Evolutionary conservation across 306 rosid genomes (phyloP).

Genomic region (Prosopis cineraria): DNA sequence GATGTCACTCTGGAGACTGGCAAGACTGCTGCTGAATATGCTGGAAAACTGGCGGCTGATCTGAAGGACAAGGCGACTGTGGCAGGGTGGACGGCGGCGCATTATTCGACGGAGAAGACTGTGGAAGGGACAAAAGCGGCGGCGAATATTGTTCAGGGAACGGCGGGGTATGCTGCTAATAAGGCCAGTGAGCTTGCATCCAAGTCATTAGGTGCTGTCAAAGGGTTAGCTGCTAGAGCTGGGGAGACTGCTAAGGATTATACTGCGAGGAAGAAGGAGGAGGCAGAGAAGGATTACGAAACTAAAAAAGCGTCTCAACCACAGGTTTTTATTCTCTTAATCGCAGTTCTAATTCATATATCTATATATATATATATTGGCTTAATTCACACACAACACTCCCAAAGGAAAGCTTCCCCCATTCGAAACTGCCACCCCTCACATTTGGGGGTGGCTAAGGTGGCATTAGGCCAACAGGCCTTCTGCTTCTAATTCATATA

Average conservation of each 20-base stretch:
- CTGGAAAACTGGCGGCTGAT: slow-evolving; percentile 41
- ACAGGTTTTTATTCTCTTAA: slow-evolving; percentile 36
- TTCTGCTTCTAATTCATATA: no score
- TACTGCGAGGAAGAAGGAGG: slow-evolving; percentile 78
- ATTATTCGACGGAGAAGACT: slow-evolving; percentile 49
- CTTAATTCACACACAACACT: no score
- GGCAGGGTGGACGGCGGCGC: slow-evolving; percentile 58
- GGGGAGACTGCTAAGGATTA: slow-evolving; percentile 72
- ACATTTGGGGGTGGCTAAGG: no score
- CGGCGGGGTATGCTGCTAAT: slow-evolving; percentile 49
- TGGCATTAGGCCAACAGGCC: no score
- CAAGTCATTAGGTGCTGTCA: slow-evolving; percentile 42
- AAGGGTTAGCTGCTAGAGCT: slow-evolving; percentile 45
- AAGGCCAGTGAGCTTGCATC: slow-evolving; percentile 43
- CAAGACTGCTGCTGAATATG: slow-evolving; percentile 29
- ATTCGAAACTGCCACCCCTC: no score
- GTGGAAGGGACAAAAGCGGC: slow-evolving; percentile 54
- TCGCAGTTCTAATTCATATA: neutral
- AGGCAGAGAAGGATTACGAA: slow-evolving; percentile 46
- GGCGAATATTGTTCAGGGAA: slow-evolving; percentile 37
- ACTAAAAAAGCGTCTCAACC: slow-evolving; percentile 38
- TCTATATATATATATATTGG: no score
- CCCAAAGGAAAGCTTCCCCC: no score
- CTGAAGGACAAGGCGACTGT: slow-evolving; percentile 49
- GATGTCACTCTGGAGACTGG: slow-evolving; percentile 37